phyloP scores from a whole-genome alignment of 1,284 basidiomycete species.

The Ceratobasidium theobromae region DNA sequence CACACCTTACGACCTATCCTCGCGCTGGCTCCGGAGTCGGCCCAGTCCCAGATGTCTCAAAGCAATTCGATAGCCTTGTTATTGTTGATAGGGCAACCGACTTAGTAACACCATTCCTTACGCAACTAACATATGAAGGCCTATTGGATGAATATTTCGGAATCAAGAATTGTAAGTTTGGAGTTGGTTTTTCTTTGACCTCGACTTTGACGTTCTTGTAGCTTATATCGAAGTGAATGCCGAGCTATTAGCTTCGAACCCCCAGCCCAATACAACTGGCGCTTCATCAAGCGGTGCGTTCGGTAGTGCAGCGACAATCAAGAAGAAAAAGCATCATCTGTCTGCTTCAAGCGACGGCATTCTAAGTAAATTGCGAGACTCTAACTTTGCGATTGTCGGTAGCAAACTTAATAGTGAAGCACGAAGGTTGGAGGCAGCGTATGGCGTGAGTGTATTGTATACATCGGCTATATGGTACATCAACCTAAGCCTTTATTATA shows the following conservation, averaged over 20 bases:
- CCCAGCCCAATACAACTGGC: conserved; percentile 44
- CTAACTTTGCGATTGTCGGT: conserved; percentile 94
- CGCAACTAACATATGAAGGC: conserved; percentile 96
- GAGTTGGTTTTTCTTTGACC: neutral
- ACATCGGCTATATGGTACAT: conserved; percentile 10
- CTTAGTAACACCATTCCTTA: conserved; percentile 93
- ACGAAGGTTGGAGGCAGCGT: conserved; percentile 85
- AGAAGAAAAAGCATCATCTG: conserved; percentile 86
- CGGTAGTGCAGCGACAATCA: conserved; percentile 56
- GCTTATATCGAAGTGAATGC: conserved; percentile 90
- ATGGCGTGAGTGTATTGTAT: conserved; percentile 59
- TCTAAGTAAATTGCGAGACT: conserved; percentile 80
- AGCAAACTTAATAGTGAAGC: conserved; percentile 81
- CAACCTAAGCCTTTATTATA: conserved; percentile 38
- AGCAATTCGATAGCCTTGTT: conserved; percentile 82
- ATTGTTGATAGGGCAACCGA: conserved; percentile 92
- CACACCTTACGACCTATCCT: conserved; percentile 22
- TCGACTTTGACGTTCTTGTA: conserved; percentile 42
- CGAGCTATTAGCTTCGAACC: conserved; percentile 59
- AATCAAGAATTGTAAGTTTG: conserved; percentile 76
- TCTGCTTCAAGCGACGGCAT: conserved; percentile 79
- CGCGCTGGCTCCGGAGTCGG: conserved; percentile 44
- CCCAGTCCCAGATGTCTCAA: conserved; percentile 48
- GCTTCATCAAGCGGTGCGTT: conserved; percentile 26
- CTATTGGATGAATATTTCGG: conserved; percentile 94